phyloP scores from a whole-genome alignment of 2,329 filamentous ascomycete genomes.

The Huntiella moniliformis region DNA sequence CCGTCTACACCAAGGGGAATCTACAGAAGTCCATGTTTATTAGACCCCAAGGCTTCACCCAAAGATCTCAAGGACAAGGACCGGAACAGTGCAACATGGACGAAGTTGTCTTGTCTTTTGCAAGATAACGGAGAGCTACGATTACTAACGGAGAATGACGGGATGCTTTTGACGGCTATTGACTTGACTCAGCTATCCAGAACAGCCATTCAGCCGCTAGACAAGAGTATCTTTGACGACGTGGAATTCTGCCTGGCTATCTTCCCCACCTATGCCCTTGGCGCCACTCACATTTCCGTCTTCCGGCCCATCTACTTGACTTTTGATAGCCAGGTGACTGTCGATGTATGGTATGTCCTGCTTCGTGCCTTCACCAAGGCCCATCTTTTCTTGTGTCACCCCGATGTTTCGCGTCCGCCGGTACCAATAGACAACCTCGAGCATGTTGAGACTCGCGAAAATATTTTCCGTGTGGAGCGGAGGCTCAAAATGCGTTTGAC shows the following conservation, averaged over 20 bases:
- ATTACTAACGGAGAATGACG: constrained; percentile 70
- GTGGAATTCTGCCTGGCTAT: constrained; percentile 90
- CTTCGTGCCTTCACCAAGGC: constrained; percentile 81
- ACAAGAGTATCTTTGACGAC: constrained; percentile 65
- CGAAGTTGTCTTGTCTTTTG: constrained; percentile 75
- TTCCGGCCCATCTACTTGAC: constrained; percentile 80
- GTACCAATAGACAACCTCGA: constrained; percentile 21
- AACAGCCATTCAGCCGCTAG: constrained; percentile 75
- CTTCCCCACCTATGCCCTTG: constrained; percentile 76
- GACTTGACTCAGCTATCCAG: constrained; percentile 77
- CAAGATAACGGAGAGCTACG: constrained; percentile 92
- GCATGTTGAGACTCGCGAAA: constrained; percentile 22
- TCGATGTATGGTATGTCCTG: constrained; percentile 93
- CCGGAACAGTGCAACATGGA: constrained; percentile 33
- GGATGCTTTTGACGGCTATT: constrained; percentile 60
- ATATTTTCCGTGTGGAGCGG: constrained; percentile 44
- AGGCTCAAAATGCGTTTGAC: constrained; percentile 38
- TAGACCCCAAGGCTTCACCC: constrained; percentile 30
- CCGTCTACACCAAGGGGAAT: constrained; percentile 36
- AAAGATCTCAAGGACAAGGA: constrained; percentile 7
- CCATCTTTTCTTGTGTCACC: constrained; percentile 57
- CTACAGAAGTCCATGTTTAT: constrained; percentile 36
- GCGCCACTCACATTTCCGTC: constrained; percentile 52
- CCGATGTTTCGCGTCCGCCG: constrained; percentile 24
- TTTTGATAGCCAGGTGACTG: constrained; percentile 71